These are phyloP conservation scores for Exophiala xenobiotica DNA, from an alignment of 2,329 filamentous ascomycete genomes.

Conservation along the genomic window DNA sequence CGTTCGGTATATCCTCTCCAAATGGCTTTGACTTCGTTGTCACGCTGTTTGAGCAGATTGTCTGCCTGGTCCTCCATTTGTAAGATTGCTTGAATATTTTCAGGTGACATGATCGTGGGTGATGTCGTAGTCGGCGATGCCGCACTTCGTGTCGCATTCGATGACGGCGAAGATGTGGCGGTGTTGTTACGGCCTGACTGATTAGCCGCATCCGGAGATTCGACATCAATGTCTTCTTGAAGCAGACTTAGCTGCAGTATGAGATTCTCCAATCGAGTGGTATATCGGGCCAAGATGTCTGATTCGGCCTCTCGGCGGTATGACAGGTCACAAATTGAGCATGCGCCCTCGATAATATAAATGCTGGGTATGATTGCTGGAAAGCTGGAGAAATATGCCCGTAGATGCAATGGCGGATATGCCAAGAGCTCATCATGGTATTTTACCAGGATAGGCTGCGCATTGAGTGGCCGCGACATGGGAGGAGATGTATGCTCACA, in stretches of 20 bases:
- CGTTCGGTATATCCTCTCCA: slow-evolving; percentile 28
- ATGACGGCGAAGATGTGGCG: background rate
- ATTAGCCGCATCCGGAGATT: background rate
- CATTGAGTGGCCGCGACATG: slow-evolving; percentile 25
- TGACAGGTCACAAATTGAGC: slow-evolving; percentile 24
- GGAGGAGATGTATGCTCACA: slow-evolving; percentile 28
- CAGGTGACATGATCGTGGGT: background rate
- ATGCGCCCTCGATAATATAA: slow-evolving; percentile 23
- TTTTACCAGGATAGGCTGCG: slow-evolving; percentile 12
- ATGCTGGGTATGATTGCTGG: slow-evolving; percentile 1
- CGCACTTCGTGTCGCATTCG: background rate
- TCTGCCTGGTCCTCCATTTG: slow-evolving; percentile 20
- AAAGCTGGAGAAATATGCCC: background rate
- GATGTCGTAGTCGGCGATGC: background rate
- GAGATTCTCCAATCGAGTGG: slow-evolving; percentile 12
- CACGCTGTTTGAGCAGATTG: slow-evolving; percentile 16
- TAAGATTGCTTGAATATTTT: slow-evolving; percentile 12
- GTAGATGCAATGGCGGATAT: slow-evolving; percentile 14
- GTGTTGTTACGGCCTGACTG: background rate
- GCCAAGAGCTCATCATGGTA: slow-evolving; percentile 14
- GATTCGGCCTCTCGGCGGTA: slow-evolving; percentile 21
- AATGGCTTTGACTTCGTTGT: slow-evolving; percentile 20
- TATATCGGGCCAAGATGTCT: slow-evolving; percentile 17
- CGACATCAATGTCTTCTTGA: slow-evolving; percentile 10
- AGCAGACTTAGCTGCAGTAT: slow-evolving; percentile 12